phyloP scores from a whole-genome alignment of 2,329 filamentous ascomycete species.

The Fusarium sp. region DNA sequence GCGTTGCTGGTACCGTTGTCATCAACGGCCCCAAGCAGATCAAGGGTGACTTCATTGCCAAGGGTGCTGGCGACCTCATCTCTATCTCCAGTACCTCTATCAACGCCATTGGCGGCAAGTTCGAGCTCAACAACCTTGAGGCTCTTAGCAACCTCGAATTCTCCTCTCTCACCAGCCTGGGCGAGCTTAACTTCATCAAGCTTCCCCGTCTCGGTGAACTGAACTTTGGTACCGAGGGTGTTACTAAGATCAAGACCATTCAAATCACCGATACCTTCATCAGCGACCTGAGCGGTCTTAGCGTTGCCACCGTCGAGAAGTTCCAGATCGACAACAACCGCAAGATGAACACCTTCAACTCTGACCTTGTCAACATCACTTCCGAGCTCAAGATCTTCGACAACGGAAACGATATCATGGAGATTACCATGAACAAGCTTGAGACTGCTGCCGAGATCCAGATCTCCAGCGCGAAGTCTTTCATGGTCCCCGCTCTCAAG shows the following conservation, averaged over 20 bases:
- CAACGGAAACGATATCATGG: constrained; percentile 77
- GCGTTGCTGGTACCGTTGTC: constrained; percentile 67
- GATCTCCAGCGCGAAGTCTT: constrained; percentile 80
- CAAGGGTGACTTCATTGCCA: constrained; percentile 69
- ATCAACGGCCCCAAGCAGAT: constrained; percentile 71
- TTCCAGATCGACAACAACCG: constrained; percentile 93
- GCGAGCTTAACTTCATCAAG: constrained; percentile 76
- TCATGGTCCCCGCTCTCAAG: constrained; percentile 79
- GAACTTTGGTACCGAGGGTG: constrained; percentile 63
- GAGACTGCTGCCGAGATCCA: constrained; percentile 63
- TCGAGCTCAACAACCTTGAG: constrained; percentile 76
- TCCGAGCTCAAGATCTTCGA: constrained; percentile 77
- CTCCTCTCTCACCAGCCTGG: constrained; percentile 72
- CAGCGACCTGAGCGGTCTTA: constrained; percentile 81
- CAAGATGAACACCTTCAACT: constrained; percentile 79
- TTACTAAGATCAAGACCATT: constrained; percentile 76
- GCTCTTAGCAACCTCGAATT: constrained; percentile 76
- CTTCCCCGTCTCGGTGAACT: constrained; percentile 70
- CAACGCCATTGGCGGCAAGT: constrained; percentile 73
- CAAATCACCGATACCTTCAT: constrained; percentile 89
- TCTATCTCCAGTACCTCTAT: constrained; percentile 72
- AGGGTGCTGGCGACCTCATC: constrained; percentile 70
- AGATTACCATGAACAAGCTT: constrained; percentile 81
- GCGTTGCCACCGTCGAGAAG: constrained; percentile 76
- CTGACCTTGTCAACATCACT: constrained; percentile 81